Evolutionary conservation across 129 eudicot species (phyloP), one percentile per base, ranked within the genome.

Genomic region (Rutidosis leptorrhynchoides): DNA sequence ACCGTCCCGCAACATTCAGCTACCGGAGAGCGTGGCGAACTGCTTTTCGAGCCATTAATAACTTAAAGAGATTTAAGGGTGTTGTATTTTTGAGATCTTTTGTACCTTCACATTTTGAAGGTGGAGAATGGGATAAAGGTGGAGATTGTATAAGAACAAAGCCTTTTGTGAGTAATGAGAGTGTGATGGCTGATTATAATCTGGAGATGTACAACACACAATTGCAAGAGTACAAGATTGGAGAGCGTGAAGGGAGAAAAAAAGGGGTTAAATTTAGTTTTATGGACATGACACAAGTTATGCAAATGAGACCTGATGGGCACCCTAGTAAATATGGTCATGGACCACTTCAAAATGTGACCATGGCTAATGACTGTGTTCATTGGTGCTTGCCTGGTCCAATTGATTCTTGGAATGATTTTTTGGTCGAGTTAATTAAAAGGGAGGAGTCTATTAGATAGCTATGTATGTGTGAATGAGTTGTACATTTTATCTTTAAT

Each of bases 371-470:
- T 64, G 97, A 91, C 7, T 87, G 95, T 52, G 88, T 87, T 21
- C 95, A 87, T 73, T 87, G 95, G 95, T 88, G 96, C 26, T 72
- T 88, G 79, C 96, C 96, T 61, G 91, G 96, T 3, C 96, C 96
- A 0, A 75, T 88, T 67, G 96, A 88, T 61, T 16, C 76, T 16
- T 88, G 88, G 96, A 88, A 80, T 78, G 96, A 88, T 78, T 79
- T 88, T 21, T 78, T 84, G 72, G 74, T 71, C 26, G 91, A 88
- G 74, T 72, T 88, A 81, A 17, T 88, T 68, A 71, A 24, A 48
- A 84, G 77, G 65, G 91, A 84, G 42, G 28, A 19, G 22, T 10
- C 37, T 37, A 12, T 26, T 4, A 61, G 69, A 70, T 58, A 78
- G 68, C 19, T 8, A 56, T 0, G 25, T 45, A 24, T 45, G 73